A percentile compares a stretch with the other conserved stretches of the same genome.
Conservation (phyloP, 257 asterid genomes). For the Lithospermum erythrorhizon region DNA sequence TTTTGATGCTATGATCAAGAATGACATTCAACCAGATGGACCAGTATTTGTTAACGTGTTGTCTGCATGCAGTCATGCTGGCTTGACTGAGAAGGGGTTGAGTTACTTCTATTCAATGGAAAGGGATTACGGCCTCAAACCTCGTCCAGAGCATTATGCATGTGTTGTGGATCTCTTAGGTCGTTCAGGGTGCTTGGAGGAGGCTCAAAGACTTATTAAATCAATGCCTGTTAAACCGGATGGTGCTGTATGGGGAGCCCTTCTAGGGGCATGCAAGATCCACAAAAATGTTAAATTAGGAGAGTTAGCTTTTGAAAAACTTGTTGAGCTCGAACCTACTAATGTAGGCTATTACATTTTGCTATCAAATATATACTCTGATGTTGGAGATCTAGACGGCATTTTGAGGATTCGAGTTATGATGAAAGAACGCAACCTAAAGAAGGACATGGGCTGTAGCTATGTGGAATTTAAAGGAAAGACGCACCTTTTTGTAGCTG, state of each 20-base stretch:
- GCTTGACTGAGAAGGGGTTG: constrained; percentile 63
- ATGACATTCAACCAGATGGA: constrained; percentile 54
- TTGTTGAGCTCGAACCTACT: constrained; percentile 64
- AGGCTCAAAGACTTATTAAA: constrained; percentile 47
- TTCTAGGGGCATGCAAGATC: constrained; percentile 85
- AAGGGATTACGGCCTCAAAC: constrained; percentile 37
- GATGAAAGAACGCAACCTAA: constrained; percentile 62
- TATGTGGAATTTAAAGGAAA: constrained; percentile 51
- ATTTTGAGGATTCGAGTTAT: constrained; percentile 48
- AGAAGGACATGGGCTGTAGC: constrained; percentile 83
- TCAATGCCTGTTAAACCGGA: constrained; percentile 60
- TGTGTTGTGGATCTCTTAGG: constrained; percentile 84
- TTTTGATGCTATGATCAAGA: constrained; percentile 56
- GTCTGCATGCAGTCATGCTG: constrained; percentile 83
- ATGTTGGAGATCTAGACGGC: constrained; percentile 41
- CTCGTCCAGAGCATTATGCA: constrained; percentile 61
- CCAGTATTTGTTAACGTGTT: constrained; percentile 58
- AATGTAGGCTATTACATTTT: constrained; percentile 78
- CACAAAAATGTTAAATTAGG: constrained; percentile 64
- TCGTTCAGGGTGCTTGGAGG: constrained; percentile 63
- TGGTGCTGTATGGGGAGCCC: constrained; percentile 98
- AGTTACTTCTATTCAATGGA: constrained; percentile 55
- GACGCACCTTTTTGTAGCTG: constrained; percentile 67
- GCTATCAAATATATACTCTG: constrained; percentile 55
- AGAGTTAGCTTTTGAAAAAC: constrained; percentile 59